Conservation (phyloP, 2,329 filamentous ascomycete species). For the Scleromitrula shiraiana region DNA sequence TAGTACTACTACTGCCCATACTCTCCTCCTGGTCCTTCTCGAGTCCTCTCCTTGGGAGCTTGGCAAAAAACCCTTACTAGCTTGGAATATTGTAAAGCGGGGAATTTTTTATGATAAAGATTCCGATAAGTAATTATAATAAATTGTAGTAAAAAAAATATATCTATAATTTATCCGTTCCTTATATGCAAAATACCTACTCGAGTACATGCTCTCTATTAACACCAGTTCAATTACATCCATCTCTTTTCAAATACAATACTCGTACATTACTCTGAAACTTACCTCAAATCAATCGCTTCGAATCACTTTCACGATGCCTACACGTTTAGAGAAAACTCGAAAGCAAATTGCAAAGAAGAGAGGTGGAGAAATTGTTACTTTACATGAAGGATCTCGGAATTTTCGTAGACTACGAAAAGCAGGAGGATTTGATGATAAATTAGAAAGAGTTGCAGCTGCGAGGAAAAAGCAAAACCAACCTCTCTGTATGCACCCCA, state of each 20-base stretch:
- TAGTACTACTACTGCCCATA: too few relatives aligned
- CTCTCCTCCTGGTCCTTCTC: too few relatives aligned
- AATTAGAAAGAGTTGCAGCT: constrained; percentile 64
- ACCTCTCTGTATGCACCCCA: constrained; percentile 49
- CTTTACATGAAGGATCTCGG: constrained; percentile 80
- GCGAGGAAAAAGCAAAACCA: constrained; percentile 66
- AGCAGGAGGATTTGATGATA: constrained; percentile 74
- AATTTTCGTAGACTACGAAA: constrained; percentile 75
- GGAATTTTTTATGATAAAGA: constrained; percentile 19
- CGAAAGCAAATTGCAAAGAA: constrained; percentile 89
- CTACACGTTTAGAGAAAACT: constrained; percentile 71
- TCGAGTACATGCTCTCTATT: too few relatives aligned
- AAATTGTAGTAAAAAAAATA: too few relatives aligned
- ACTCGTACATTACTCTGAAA: too few relatives aligned
- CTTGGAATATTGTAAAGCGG: not conserved
- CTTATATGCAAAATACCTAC: too few relatives aligned
- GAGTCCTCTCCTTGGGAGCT: too few relatives aligned
- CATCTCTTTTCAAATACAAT: not conserved
- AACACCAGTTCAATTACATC: not conserved
- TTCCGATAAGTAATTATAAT: constrained; percentile 5
- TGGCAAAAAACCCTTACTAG: too few relatives aligned
- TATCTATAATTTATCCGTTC: too few relatives aligned
- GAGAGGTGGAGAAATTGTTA: constrained; percentile 61
- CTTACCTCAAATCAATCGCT: too few relatives aligned
- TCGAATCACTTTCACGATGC: constrained; percentile 47